Percentiles rank a stretch among this genome's conserved stretches.
phyloP scores from a whole-genome alignment of 345 rosid species.

The Alliaria petiolata region DNA sequence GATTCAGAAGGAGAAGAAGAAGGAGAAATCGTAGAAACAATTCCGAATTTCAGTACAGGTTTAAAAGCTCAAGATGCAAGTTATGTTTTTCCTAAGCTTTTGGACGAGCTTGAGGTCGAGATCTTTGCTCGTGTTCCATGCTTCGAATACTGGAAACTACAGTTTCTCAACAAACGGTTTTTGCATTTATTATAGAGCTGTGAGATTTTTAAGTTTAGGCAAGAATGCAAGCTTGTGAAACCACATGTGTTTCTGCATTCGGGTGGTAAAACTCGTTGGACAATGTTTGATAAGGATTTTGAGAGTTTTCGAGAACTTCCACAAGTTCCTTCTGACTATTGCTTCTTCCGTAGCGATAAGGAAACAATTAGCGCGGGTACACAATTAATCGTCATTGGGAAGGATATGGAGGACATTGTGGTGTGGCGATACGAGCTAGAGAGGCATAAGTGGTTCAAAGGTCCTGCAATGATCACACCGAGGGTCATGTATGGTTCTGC shows the following conservation, averaged over 20 bases:
- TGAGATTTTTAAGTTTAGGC: background rate
- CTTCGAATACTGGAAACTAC: background rate
- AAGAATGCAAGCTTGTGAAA: background rate
- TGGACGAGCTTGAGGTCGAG: background rate
- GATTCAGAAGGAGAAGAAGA: background rate
- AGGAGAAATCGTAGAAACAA: background rate
- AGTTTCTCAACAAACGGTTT: background rate
- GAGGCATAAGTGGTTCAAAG: too few relatives aligned
- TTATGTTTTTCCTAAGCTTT: background rate
- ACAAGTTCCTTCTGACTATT: too few relatives aligned
- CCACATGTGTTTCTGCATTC: constrained; percentile 37
- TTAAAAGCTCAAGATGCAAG: too few relatives aligned
- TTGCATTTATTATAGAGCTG: background rate
- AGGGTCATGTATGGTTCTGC: too few relatives aligned
- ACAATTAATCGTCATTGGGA: too few relatives aligned
- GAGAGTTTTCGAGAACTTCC: constrained; percentile 24
- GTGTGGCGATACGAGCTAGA: too few relatives aligned
- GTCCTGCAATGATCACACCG: too few relatives aligned
- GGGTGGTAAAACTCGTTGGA: constrained; percentile 32
- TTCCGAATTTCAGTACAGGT: too few relatives aligned
- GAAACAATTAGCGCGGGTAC: too few relatives aligned
- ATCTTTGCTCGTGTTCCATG: background rate
- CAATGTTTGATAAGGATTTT: constrained; percentile 44
- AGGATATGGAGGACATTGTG: too few relatives aligned
- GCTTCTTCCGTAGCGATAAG: too few relatives aligned